Evolutionary conservation across 139 green algal genomes (phyloP).

Genomic region (Tetradesmus lagerheimii): DNA sequence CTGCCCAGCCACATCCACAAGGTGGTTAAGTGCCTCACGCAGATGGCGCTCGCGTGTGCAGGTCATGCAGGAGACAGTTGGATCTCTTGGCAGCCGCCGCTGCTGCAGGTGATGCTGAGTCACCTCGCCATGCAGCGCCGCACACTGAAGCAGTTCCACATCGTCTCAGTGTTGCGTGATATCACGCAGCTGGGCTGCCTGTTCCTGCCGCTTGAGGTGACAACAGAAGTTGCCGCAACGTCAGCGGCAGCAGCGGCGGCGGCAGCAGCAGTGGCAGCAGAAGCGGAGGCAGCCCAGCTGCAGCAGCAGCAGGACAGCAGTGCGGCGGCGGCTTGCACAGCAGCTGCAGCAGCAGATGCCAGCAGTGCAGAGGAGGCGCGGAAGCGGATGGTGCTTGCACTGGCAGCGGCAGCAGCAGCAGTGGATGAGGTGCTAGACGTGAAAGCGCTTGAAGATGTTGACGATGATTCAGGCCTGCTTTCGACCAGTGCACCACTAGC

Average conservation of each 20-base stretch:
- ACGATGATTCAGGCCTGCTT: neutral
- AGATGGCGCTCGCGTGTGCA: conserved; percentile 22
- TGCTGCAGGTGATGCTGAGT: conserved; percentile 35
- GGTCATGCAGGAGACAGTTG: conserved; percentile 22
- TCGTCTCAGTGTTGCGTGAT: conserved; percentile 40
- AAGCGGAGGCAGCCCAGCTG: neutral
- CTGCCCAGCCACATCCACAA: conserved; percentile 46
- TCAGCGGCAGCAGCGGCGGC: conserved; percentile 7
- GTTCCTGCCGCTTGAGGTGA: conserved; percentile 14
- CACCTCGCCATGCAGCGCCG: conserved; percentile 9
- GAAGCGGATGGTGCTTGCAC: neutral
- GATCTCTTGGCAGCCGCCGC: conserved; percentile 37
- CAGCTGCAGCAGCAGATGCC: neutral
- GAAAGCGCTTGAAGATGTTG: neutral
- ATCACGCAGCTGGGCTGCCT: conserved; percentile 33
- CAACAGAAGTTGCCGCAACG: neutral
- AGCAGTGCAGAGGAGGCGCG: neutral
- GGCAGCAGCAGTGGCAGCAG: conserved; percentile 1
- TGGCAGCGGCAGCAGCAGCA: conserved; percentile 2
- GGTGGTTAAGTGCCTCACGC: conserved; percentile 36
- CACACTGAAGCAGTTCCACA: conserved; percentile 43
- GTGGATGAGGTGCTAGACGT: conserved; percentile 11
- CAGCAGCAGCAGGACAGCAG: neutral
- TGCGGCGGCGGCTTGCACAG: neutral
- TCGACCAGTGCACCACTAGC: neutral